Evolutionary conservation across 225 moss, liverwort and hornwort genomes (phyloP).

Genomic region (Straminergon stramineum): DNA sequence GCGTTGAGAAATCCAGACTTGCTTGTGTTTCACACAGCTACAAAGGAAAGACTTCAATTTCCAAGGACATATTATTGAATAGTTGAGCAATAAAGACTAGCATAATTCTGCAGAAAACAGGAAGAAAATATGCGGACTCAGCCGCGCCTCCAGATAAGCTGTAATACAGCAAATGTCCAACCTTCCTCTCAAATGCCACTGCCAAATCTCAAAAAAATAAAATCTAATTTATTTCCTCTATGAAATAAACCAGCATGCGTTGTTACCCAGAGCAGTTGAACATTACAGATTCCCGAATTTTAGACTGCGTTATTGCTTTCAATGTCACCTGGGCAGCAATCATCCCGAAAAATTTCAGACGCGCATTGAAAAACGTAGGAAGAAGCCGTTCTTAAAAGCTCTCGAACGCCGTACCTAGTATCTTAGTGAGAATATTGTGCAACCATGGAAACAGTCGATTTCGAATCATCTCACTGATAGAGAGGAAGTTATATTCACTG

Average conservation of each 20-base stretch:
- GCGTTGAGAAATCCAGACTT: not conserved
- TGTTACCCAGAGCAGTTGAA: not conserved
- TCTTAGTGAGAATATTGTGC: not conserved
- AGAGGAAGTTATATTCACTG: slow-evolving; percentile 73
- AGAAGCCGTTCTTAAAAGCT: not conserved
- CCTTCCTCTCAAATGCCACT: slow-evolving; percentile 76
- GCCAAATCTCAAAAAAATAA: not conserved
- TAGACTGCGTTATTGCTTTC: not conserved
- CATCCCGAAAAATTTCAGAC: not conserved
- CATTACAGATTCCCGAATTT: not conserved
- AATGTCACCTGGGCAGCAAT: not conserved
- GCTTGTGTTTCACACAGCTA: not conserved
- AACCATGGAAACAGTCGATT: not conserved
- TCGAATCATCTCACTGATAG: slow-evolving; percentile 35
- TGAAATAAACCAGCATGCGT: not conserved
- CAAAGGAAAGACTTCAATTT: not conserved
- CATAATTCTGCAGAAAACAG: slow-evolving; percentile 67
- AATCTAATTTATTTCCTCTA: too few relatives aligned
- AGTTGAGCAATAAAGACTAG: not conserved
- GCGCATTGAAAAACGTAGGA: not conserved
- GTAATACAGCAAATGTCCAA: slow-evolving; percentile 72
- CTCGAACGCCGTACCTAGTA: not conserved
- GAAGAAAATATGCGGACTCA: slow-evolving; percentile 69
- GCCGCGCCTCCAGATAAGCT: slow-evolving; percentile 69
- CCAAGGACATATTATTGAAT: not conserved